Percentiles rank a stretch among this genome's conserved stretches.
Evolutionary conservation across 1,284 basidiomycete species (phyloP).

Genomic region (Ustilago curta): DNA sequence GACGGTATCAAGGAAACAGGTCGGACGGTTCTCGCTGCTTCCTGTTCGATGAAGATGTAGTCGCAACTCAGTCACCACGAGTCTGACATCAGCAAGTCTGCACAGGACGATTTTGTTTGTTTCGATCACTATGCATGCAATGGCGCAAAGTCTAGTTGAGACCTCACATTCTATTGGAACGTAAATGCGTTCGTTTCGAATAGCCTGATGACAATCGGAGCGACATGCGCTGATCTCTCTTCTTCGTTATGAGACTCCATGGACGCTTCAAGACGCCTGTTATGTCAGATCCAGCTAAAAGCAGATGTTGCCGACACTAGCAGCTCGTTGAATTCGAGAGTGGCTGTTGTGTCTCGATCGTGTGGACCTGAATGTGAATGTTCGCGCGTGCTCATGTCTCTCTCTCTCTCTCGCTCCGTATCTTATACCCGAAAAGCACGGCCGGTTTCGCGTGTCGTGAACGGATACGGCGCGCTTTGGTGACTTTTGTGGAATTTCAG

Average conservation of each 20-base stretch:
- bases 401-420: neutral
- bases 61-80: neutral
- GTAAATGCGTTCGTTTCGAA: neutral
- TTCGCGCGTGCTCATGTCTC: neutral
- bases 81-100: neutral
- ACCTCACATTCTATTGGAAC: too few relatives aligned
- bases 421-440: neutral
- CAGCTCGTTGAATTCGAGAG: neutral
- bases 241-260: neutral
- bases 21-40: conserved; percentile 29
- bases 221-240: neutral
- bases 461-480: conserved; percentile 1
- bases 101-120: neutral
- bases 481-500: conserved; percentile 2
- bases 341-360: neutral
- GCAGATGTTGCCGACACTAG: neutral
- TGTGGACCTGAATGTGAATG: neutral
- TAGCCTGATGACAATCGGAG: neutral
- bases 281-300: neutral
- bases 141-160: too few relatives aligned
- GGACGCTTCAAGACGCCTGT: conserved; percentile 21
- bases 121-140: neutral
- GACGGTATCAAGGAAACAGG: conserved; percentile 16
- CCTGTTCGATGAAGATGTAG: conserved; percentile 24
- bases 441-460: neutral